Evolutionary conservation across 768 basidiomycete species (phyloP), one percentile per base, ranked within the genome.

Genomic region (Russula foetens): DNA sequence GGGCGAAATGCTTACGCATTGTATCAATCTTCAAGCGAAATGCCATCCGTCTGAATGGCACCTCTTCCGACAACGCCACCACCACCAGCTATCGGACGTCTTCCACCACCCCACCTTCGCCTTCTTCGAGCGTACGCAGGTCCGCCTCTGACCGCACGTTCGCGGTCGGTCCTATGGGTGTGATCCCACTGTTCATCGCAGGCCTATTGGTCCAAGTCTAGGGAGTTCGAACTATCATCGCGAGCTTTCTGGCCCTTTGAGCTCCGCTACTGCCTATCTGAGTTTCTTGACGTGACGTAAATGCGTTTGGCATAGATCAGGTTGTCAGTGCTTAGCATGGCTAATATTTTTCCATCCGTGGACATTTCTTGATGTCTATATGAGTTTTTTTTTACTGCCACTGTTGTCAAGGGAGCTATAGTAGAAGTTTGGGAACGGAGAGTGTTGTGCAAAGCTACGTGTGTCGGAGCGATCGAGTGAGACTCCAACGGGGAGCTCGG

Each of bases 1-100:
- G 48, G 53, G 28, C 7, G 5, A 23, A 44, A 57, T 17, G 26
- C 52, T 57, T 19, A 60, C 35, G 5, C 35, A 15, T 54, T 11
- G n/a, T 52, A 6, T 6, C 48, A 41, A 48, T 50, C 63, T 41
- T 63, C n/a, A 55, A 84, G 83, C 77, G 82, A 52, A 84, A 84
- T 63, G 82, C 83, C 17, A 66, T 75, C 44, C 77, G 82, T 19
- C 70, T 85, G 62, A 83, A 84, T 62, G 82, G 83, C 29, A 83
- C 81, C 45, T 47, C 70, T 12, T 58, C 60, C 19, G 19, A 33
- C 21, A 15, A 21, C 28, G 43, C 44, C 17, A 26, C 43, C 26
- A 59, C 57, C 2, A 56, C 43, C 39, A 44, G 63, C 19, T 58
- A 28, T 41, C 61, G 29, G 43, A 43, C 55, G 58, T 56, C 56